phyloP scores from a whole-genome alignment of 2,329 filamentous ascomycete species.

The Botrytis medusae region DNA sequence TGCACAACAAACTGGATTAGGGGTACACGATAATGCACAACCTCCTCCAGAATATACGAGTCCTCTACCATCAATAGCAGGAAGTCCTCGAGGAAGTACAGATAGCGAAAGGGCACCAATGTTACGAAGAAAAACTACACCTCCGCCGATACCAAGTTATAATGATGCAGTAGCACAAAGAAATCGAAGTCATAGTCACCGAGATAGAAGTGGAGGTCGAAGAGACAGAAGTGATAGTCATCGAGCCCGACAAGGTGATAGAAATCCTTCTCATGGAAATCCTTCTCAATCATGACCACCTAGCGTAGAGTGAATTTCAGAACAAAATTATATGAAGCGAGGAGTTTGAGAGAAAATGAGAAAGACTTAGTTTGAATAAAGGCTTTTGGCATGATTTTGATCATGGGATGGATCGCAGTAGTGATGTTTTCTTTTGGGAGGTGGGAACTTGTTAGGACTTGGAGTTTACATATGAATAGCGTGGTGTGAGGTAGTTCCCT shows the following conservation, averaged over 20 bases:
- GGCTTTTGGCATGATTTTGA: constrained; percentile 13
- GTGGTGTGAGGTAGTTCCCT: constrained; percentile 10
- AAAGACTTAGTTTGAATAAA: constrained; percentile 19
- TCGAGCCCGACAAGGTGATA: constrained; percentile 24
- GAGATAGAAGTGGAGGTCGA: constrained; percentile 26
- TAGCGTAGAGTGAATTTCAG: not conserved
- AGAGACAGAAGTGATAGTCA: constrained; percentile 27
- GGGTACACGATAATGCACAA: constrained; percentile 51
- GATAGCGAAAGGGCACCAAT: constrained; percentile 57
- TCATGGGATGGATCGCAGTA: not conserved
- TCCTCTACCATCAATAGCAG: constrained; percentile 53
- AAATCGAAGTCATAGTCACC: constrained; percentile 31
- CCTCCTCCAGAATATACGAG: constrained; percentile 73
- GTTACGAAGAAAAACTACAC: constrained; percentile 42
- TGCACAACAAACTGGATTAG: constrained; percentile 28
- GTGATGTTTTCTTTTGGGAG: not conserved
- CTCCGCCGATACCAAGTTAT: constrained; percentile 41
- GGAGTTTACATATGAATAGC: constrained; percentile 19
- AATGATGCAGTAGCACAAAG: constrained; percentile 39
- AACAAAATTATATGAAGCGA: not conserved
- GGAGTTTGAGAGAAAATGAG: not conserved
- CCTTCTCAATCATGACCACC: constrained; percentile 28
- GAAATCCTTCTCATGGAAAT: too few species aligned
- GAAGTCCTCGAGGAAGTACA: constrained; percentile 49
- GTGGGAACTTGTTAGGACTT: not conserved